Evolutionary conservation across 2,329 filamentous ascomycete species (phyloP), one percentile per base, ranked within the genome.

Genomic region (Cladosporium sp.): DNA sequence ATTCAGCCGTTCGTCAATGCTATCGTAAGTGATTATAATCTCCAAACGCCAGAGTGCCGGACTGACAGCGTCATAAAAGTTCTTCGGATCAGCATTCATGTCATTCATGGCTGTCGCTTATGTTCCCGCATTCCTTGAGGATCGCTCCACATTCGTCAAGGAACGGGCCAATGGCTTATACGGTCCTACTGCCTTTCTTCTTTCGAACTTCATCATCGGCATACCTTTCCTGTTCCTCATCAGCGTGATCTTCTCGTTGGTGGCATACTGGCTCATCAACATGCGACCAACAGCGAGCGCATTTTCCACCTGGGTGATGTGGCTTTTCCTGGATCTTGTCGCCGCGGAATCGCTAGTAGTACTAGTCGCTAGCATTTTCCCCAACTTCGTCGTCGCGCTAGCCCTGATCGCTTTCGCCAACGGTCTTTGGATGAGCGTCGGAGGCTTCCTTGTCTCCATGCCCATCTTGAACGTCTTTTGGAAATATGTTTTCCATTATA

Each of bases 401-500:
- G 89, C 90, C 0, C 77, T 90, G 2, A 88, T 88, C 0, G 90
- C 90, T 0, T 94, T 95, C 66, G 87, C 88, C 13, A 95, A 95
- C 71, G 90, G 90, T 0, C 77, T 95, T 4, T 95, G 90, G 90
- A 94, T 94, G 90, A 85, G 82, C 39, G 88, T 92, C 1, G 83
- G 85, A 51, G 90, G 90, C 0, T 95, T 95, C 74, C 80, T 94
- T 70, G 89, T 94, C 1, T 80, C 83, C 2, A 84, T 85, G 3
- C 81, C 76, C 1, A 81, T 85, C 1, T 78, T 94, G 32, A 95
- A 95, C 69, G 83, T 82, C 1, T 95, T 95, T 64, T 95, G 88
- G 84, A 83, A 84, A 70, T 93, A 94, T 63, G 88, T 88, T 2
- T 93, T 93, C 64, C 87, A 91, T 68, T 94, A 91, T 70, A 91